Base-by-base conservation (phyloP, 306 rosid genomes). In the Casuarina cunninghamiana region DNA sequence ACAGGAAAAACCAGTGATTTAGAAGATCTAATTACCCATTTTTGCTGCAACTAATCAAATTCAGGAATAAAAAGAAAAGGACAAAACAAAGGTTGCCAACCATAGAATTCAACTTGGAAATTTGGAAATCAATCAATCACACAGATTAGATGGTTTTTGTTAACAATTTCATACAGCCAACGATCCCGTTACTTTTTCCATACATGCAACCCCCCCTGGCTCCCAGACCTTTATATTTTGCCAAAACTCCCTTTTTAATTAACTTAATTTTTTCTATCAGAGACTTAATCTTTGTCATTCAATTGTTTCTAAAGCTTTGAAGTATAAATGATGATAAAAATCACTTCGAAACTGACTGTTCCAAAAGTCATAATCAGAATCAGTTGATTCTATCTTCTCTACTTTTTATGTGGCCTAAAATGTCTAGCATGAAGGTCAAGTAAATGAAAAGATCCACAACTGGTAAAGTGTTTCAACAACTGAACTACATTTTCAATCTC, bases 351-450 rank as follows among this genome's bases (percentile, higher is more conserved):
- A 53, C 58, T 53, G 58, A 53, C 16, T 53, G 19, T 6, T 5
- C 9, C 2, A 46, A 46, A 1, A 46, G 51, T 61, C 17, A 10
- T 61, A 6, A 61, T 61, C 43, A 35, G 68, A 61, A 61, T 32
- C 68, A 4, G 41, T 61, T 35, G 12, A 61, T 35, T 61, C 35
- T 61, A 35, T 35, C 42, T 37, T 4, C 68, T 61, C 5, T 61
- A 35, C 8, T 67, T 62, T 76, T 55, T 69, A 74, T 67, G 60
- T 53, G 50, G 32, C 42, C 10, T 54, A 78, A 77, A 38, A 69
- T 38, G 53, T 10, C 63, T 69, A 51, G 66, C n/a, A 43, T 16
- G 43, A 73, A 72, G 21, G 80, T 82, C 72, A 58, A 72, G 53
- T 12, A 19, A 54, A 62, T 46, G 63, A 57, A 67, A 60, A 44